Base-by-base conservation (phyloP, 2,329 filamentous ascomycete species). In the Coniochaeta sp. region DNA sequence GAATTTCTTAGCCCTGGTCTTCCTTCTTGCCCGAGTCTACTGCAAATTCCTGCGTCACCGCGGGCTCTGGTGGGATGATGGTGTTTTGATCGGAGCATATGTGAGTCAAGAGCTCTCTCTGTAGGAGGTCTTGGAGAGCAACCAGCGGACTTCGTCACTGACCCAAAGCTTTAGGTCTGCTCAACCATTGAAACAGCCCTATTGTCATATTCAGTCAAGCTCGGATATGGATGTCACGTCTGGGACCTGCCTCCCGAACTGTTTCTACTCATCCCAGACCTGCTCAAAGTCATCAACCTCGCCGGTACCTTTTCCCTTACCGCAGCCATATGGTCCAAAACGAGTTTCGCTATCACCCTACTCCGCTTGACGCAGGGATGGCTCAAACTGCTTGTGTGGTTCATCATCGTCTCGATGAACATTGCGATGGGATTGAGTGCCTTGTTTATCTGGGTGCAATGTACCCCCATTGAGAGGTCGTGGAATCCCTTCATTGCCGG, bases 321-420 rank as follows among this genome's bases (percentile, higher is more conserved):
- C 3, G 63, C 59, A 3, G 60, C 61, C 33, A 58, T 60, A 10
- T 60, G 57, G 55, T 61, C 58, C 51, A 68, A 68, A 53, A 62
- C 63, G 0, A 64, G 63, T 4, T 65, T 67, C 27, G 63, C 60
- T 10, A 51, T 61, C 14, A 66, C 63, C 6, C 53, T 66, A 33
- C 58, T 65, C 1, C 62, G 62, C 2, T 54, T 66, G 9, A 56
- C 56, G 1, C 45, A 60, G 2, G 60, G 57, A 6, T 30, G 49
- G 40, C 48, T 35, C 13, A 54, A 52, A 22, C 35, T 46, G 13
- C 45, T 59, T 1, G 55, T 66, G 9, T 63, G 61, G 58, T 57
- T 61, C 26, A 51, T 61, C 33, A 61, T 65, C 24, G 46, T 60
- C 4, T 54, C 56, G 12, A 57, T 63, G 42, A 58, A 62, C 45